phyloP scores from a whole-genome alignment of 306 rosid genomes.

The Alnus rubra region DNA sequence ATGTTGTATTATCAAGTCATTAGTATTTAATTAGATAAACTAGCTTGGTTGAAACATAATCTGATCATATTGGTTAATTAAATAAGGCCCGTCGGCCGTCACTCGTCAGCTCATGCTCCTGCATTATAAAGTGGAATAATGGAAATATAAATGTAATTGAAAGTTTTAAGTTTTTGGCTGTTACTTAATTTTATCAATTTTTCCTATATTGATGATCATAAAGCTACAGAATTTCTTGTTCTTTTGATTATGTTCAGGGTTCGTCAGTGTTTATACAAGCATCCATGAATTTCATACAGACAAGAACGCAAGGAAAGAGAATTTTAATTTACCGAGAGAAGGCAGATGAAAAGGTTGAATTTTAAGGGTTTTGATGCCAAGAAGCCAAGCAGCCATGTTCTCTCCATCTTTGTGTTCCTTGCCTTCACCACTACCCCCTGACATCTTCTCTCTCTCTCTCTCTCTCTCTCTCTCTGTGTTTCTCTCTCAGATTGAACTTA shows the following conservation, averaged over 20 bases:
- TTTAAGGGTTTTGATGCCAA: conserved; percentile 21
- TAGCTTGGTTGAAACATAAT: not conserved
- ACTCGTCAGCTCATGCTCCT: not conserved
- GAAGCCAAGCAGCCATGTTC: conserved; percentile 40
- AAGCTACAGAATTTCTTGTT: not conserved
- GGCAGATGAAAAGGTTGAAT: conserved; percentile 30
- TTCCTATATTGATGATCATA: no score
- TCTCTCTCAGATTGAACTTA: not conserved
- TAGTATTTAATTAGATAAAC: not conserved
- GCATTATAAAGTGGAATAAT: not conserved
- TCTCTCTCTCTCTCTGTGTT: not conserved
- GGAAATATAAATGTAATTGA: not conserved
- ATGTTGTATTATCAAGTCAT: not conserved
- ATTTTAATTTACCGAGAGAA: conserved; percentile 15
- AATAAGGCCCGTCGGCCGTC: not conserved
- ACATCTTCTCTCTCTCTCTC: conserved; percentile 31
- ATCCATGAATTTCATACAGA: not conserved
- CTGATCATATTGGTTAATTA: not conserved
- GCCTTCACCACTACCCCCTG: not conserved
- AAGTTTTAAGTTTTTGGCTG: not conserved
- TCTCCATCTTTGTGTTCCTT: conserved; percentile 19
- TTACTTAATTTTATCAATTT: no score
- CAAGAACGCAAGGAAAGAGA: not conserved
- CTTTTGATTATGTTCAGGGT: not conserved
- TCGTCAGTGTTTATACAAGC: not conserved